Evolutionary conservation across 208 protist genomes (phyloP).

Genomic region (Acanthamoeba royreba): DNA sequence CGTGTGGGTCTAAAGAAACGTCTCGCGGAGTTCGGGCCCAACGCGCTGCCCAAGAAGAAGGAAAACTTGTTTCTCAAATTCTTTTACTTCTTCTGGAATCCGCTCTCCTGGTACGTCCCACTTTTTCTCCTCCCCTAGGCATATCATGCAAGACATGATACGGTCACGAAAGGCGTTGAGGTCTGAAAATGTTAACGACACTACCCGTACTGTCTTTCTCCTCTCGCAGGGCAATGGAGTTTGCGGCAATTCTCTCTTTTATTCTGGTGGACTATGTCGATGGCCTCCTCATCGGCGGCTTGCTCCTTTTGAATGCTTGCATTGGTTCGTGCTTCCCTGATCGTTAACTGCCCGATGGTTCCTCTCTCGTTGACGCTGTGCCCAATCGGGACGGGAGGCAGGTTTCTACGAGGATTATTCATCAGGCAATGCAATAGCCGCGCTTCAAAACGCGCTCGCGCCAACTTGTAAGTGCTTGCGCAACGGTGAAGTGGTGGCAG

Average conservation of each 20-base stretch:
- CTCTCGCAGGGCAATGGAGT: slow-evolving; percentile 31
- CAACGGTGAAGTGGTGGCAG: slow-evolving; percentile 83
- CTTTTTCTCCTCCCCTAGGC: neutral
- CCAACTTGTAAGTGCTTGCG: slow-evolving; percentile 82
- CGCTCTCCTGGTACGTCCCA: slow-evolving; percentile 57
- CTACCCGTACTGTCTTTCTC: neutral
- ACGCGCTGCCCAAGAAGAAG: slow-evolving; percentile 62
- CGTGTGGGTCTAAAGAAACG: neutral
- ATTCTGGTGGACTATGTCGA: slow-evolving; percentile 12
- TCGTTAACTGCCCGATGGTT: neutral
- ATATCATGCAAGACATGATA: too few relatives aligned
- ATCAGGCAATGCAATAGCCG: slow-evolving; percentile 89
- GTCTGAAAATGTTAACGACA: neutral
- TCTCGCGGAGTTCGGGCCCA: slow-evolving; percentile 56
- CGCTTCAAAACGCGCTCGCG: slow-evolving; percentile 87
- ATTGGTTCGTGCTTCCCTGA: slow-evolving; percentile 58
- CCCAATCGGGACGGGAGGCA: neutral
- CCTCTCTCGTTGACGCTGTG: neutral
- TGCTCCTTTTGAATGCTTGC: slow-evolving; percentile 63
- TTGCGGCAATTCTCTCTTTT: neutral
- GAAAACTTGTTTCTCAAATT: slow-evolving; percentile 44
- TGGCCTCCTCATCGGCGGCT: neutral
- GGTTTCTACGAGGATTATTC: slow-evolving; percentile 90
- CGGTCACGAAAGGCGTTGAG: neutral
- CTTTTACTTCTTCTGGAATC: slow-evolving; percentile 68